Base-by-base conservation (phyloP, 2,329 filamentous ascomycete species). In the Colletotrichum sp. region DNA sequence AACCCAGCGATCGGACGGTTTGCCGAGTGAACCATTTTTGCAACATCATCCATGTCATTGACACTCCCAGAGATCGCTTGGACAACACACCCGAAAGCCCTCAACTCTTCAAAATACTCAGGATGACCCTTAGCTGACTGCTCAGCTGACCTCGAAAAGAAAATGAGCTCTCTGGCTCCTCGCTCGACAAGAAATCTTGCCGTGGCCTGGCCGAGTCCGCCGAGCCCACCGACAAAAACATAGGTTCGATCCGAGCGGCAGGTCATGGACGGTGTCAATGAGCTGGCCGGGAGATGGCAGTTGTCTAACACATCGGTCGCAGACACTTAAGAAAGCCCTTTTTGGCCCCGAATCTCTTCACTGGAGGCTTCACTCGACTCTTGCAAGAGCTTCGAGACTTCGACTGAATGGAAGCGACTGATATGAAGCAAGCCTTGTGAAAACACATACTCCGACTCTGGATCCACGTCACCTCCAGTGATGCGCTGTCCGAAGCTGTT, bases 1-100 rank as follows among this genome's bases (percentile, higher is more conserved):
- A 88, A 79, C 13, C 87, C 86, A 16, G 81, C 81, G n/a, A 88
- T 79, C 1, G 83, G 83, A 76, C 74, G n/a, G 32, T 66, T 71
- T 13, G 72, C 39, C 2, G 64, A 43, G 28, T 36, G 36, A 2
- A 83, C 73, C 4, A 81, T 79, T 1, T 69, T 77, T 9, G 79
- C 66, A 1, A 86, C 82, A 8, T 84, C 81, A 0, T 77, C 75
- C n/a, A 73, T 67, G 9, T 76, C 65, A 2, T 79, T 79, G 7
- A 87, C 82, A 76, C 83, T 83, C 43, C 85, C 85, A 3, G 78
- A 70, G n/a, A 84, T 80, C 2, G 82, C 80, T 6, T 68, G 74
- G 2, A 81, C 80, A 5, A 65, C 52, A 52, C 80, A 82, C 3
- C 83, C 83, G 24, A 80, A 71, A 8, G 75, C 75, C 6, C 78